Conservation (phyloP, 2,329 filamentous ascomycete species). For the Aspergillus sp. region DNA sequence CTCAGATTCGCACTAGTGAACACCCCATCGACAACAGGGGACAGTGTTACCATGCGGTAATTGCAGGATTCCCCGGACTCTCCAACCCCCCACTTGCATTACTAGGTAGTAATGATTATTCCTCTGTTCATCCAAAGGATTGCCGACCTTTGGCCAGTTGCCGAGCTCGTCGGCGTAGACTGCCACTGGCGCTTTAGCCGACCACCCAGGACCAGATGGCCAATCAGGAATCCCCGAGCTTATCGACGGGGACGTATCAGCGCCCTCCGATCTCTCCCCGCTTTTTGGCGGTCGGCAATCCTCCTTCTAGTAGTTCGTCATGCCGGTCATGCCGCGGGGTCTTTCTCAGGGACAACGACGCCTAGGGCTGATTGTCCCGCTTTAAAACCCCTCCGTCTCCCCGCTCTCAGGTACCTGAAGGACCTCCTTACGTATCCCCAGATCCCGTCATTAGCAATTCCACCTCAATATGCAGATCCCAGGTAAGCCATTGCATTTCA, state of each 20-base stretch:
- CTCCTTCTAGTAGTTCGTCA: not conserved
- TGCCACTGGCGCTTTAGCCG: not conserved
- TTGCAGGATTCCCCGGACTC: no score
- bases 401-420: not conserved
- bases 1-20: no score
- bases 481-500: not conserved
- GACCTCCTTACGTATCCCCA: not conserved
- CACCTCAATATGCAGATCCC: not conserved
- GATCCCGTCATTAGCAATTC: not conserved
- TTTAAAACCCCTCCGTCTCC: not conserved
- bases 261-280: not conserved
- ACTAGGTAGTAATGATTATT: no score
- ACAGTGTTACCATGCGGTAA: no score
- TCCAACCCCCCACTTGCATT: no score
- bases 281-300: constrained; percentile 1
- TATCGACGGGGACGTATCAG: not conserved
- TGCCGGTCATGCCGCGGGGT: not conserved
- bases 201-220: not conserved
- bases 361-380: not conserved
- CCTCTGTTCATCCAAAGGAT: no score
- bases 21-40: no score
- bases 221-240: not conserved
- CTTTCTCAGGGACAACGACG: not conserved
- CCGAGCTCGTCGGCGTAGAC: not conserved
- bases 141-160: not conserved